Conservation (phyloP, 2,329 filamentous ascomycete genomes). For the Penicillium concentricum region DNA sequence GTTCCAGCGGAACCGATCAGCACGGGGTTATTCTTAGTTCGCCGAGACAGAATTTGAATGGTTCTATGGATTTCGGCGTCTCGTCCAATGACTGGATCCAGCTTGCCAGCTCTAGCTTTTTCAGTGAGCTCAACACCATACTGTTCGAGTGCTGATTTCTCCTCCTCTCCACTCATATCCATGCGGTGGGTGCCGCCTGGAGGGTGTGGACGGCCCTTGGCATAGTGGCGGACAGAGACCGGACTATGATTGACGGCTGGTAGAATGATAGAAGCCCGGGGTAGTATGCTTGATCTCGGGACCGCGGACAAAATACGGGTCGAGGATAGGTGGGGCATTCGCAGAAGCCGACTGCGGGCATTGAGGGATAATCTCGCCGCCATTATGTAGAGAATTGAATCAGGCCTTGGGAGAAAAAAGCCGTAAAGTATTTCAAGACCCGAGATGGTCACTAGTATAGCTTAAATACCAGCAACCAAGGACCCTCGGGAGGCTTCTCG, state of each 20-base stretch:
- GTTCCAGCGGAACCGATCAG: conserved; percentile 90
- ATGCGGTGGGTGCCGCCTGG: conserved; percentile 92
- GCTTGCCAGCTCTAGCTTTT: conserved; percentile 78
- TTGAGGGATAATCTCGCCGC: conserved; percentile 33
- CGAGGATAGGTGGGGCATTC: conserved; percentile 24
- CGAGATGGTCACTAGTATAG: neutral
- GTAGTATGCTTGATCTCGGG: conserved; percentile 20
- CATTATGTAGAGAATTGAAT: conserved; percentile 21
- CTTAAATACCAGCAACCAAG: conserved; percentile 12
- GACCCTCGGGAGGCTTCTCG: conserved; percentile 33
- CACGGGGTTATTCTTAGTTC: conserved; percentile 95
- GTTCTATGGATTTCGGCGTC: conserved; percentile 90
- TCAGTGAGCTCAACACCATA: conserved; percentile 89
- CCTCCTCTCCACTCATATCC: conserved; percentile 72
- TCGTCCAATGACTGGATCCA: conserved; percentile 93
- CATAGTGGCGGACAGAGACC: conserved; percentile 46
- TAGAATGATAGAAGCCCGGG: conserved; percentile 18
- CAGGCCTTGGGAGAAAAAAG: neutral
- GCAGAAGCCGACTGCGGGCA: conserved; percentile 30
- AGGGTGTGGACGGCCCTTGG: conserved; percentile 70
- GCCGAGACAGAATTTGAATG: conserved; percentile 86
- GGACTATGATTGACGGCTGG: conserved; percentile 12
- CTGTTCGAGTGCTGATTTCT: conserved; percentile 87
- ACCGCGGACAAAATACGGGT: conserved; percentile 21
- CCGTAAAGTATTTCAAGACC: neutral